These are phyloP conservation scores for Thamnidium elegans DNA, from an alignment of 192 early-diverging fungal species.

Conservation along the genomic window DNA sequence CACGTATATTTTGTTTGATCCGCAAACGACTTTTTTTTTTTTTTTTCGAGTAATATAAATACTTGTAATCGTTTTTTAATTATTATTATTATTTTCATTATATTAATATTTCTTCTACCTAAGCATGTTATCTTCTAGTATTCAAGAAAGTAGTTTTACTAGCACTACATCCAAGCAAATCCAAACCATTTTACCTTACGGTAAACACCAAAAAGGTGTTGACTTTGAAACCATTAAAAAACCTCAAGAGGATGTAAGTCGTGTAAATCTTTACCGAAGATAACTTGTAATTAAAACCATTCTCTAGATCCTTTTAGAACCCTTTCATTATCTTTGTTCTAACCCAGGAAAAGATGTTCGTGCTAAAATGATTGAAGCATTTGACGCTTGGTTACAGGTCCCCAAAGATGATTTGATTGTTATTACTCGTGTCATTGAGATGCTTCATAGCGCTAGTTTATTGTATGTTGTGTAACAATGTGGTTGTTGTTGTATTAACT, in stretches of 20 bases:
- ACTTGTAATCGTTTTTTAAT: too few relatives aligned
- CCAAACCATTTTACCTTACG: too few relatives aligned
- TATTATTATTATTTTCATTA: too few relatives aligned
- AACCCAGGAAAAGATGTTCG: slow-evolving; percentile 94
- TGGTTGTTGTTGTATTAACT: background rate
- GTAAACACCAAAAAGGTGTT: background rate
- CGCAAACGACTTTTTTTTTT: too few relatives aligned
- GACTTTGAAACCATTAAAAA: background rate
- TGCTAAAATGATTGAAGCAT: slow-evolving; percentile 87
- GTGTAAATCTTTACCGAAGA: too few relatives aligned
- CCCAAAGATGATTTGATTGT: slow-evolving; percentile 60
- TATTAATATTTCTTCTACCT: too few relatives aligned
- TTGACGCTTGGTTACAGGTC: slow-evolving; percentile 87
- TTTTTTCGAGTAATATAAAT: too few relatives aligned
- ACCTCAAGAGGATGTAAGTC: background rate
- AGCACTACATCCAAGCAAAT: too few relatives aligned
- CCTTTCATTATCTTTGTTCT: slow-evolving; percentile 81
- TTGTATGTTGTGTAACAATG: slow-evolving; percentile 51
- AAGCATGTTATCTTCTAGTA: too few relatives aligned
- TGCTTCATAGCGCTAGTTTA: slow-evolving; percentile 93
- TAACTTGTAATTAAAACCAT: background rate
- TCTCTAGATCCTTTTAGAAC: slow-evolving; percentile 82
- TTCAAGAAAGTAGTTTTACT: too few relatives aligned
- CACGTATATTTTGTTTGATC: too few relatives aligned
- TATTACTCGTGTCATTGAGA: slow-evolving; percentile 85